Base-by-base conservation (phyloP, 306 rosid species). In the Argentina anserina region DNA sequence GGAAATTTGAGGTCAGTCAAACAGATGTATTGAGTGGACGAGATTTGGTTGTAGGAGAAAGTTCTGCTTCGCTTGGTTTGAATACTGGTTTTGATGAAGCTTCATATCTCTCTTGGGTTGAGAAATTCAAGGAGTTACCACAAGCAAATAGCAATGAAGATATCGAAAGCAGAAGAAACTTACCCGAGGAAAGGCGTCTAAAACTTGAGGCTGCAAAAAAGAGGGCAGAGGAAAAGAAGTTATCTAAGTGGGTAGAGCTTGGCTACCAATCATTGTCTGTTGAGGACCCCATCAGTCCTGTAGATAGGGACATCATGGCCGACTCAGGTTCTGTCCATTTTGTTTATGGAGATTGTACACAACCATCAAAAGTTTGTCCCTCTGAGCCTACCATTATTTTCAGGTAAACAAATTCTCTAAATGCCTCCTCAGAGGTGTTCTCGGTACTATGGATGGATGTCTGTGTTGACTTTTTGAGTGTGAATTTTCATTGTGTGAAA, bases 281-380 rank as follows among this genome's bases (percentile, higher is more conserved):
- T 59, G 47, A 81, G 63, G 89, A 86, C 36, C 84, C 91, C 43
- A 67, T 84, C 58, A 66, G 36, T 74, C 87, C 89, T 72, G 70
- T 70, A 42, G 88, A 75, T 70, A 58, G 66, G 70, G 88, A 82
- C 76, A 49, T 65, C 49, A 68, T 75, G 77, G 84, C 84, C 61
- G 94, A 86, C 71, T 70, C 84, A 74, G 98, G 97, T 73, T 86
- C 91, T 78, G 92, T 93, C 80, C 86, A 84, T 69, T 91, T 86
- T 77, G 90, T 94, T 37, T 89, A 86, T 67, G 97, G 98, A 66
- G 97, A 91, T 77, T 94, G 98, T 80, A 91, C 96, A 53, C 81
- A 85, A 26, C 92, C 98, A 31, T 81, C 86, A 50, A 77, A 72
- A 40, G 69, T 78, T 84, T 78, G 80, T 71, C 83, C 87, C 29